Percentiles rank a stretch among this genome's conserved stretches.
Conservation (phyloP, 108 stramenopile genomes). For the Discostella stelligeroides region DNA sequence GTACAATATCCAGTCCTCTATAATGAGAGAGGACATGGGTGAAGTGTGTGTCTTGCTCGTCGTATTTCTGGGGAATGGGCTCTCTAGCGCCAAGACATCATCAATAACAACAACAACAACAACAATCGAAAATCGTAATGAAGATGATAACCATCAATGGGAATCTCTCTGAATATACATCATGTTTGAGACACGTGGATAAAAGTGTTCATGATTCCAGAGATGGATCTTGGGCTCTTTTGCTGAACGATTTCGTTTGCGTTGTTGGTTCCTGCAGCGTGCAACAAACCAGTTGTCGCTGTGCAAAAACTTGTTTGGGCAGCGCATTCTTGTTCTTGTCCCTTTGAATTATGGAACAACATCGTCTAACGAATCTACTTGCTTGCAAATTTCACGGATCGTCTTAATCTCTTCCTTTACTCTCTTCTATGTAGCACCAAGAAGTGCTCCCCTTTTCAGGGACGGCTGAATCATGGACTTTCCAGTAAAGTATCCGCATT, state of each 20-base stretch:
- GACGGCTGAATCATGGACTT: neutral
- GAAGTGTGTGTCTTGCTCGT: no score
- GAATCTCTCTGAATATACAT: constrained; percentile 30
- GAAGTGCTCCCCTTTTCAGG: constrained; percentile 2
- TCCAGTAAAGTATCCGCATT: constrained; percentile 8
- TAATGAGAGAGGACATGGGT: no score
- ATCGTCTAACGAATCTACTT: neutral
- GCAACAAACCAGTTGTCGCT: no score
- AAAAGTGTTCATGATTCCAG: constrained; percentile 8
- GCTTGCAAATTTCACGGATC: neutral
- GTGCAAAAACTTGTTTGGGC: no score
- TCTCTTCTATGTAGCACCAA: constrained; percentile 1
- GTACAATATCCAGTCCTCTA: no score
- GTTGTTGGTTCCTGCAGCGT: no score
- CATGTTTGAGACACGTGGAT: constrained; percentile 28
- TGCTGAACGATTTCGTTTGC: constrained; percentile 31
- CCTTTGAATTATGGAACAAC: no score
- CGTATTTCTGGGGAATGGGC: no score
- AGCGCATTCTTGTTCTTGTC: no score
- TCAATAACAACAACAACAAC: no score
- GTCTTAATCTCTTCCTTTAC: no score
- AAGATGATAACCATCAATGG: constrained; percentile 45
- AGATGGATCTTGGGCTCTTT: constrained; percentile 32
- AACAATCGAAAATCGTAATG: constrained; percentile 40
- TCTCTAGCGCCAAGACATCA: no score